Conservation (phyloP, 306 rosid species). For the Canavalia gladiata region DNA sequence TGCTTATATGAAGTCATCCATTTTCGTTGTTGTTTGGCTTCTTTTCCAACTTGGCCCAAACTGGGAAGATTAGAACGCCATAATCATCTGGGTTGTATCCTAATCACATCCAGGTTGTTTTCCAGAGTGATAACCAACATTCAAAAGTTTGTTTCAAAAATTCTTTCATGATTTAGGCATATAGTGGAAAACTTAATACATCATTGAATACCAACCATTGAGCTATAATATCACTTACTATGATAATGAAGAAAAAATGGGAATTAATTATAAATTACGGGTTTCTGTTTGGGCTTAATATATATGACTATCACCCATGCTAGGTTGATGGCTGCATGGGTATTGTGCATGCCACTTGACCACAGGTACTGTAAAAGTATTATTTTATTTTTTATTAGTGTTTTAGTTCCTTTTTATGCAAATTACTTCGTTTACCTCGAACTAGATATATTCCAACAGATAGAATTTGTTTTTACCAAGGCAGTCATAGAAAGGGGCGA, state of each 20-base stretch:
- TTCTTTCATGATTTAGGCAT: slow-evolving; percentile 7
- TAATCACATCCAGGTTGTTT: neutral
- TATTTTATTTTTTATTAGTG: neutral
- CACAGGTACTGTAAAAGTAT: neutral
- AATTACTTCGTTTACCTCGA: neutral
- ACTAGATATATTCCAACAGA: slow-evolving; percentile 16
- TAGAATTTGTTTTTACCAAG: neutral
- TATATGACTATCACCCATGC: neutral
- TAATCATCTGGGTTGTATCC: neutral
- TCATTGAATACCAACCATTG: neutral
- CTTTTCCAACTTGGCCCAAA: neutral
- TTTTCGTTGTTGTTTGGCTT: neutral
- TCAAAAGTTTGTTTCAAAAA: neutral
- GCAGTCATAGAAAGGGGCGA: neutral
- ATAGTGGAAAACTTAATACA: neutral
- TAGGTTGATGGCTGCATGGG: neutral
- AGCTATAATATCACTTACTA: neutral
- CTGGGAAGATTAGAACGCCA: neutral
- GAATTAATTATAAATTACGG: neutral
- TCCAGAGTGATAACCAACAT: neutral
- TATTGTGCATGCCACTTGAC: neutral
- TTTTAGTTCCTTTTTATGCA: neutral
- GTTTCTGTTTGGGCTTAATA: neutral
- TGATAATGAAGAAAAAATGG: neutral
- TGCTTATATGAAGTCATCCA: slow-evolving; percentile 5